Base-by-base conservation (phyloP, 257 asterid species). In the Perilla frutescens region DNA sequence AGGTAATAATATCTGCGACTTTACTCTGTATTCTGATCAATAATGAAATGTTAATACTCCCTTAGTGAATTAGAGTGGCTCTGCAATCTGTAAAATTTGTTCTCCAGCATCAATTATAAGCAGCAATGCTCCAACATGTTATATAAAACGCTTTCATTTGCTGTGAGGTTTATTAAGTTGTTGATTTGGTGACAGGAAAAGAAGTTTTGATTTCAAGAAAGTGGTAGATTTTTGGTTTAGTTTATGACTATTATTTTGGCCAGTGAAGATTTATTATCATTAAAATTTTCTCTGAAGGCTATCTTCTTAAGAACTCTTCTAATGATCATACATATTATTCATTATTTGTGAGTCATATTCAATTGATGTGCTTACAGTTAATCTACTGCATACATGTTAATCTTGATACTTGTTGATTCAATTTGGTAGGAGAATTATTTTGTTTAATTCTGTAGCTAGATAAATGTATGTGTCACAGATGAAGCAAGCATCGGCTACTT, bases 101-200 rank as follows among this genome's bases (percentile, higher is more conserved):
- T 50, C 62, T 31, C 50, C 36, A 32, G 14, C 36, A 5, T 51
- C 61, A 67, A 67, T 13, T 66, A 50, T 49, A 8, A 50, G 50
- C 48, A 2, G 61, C 32, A 62, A 68, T 55, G 62, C 41, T 53
- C 70, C 37, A 26, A 50, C 36, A 3, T 12, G 29, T 62, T n/a
- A 8, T 40, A 53, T 41, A 57, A 36, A 59, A 54, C 20, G 51
- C 26, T 48, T 67, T 12, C 55, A 7, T 15, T 41, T 55, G 55
- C 32, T 12, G 32, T 70, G 54, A 61, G 29, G 7, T 40, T 36
- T 54, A 14, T 36, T 11, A 51, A 26, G 65, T 7, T 47, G 34
- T 29, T 5, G 37, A 20, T 50, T 9, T 34, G 66, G 49, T n/a
- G n/a, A n/a, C n/a, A n/a, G n/a, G n/a, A n/a, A n/a, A n/a, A n/a